Percentiles rank a stretch among this genome's conserved stretches.
These are phyloP conservation scores for Aspergillus neoniger DNA, from an alignment of 2,329 filamentous ascomycete species.

Conservation along the genomic window DNA sequence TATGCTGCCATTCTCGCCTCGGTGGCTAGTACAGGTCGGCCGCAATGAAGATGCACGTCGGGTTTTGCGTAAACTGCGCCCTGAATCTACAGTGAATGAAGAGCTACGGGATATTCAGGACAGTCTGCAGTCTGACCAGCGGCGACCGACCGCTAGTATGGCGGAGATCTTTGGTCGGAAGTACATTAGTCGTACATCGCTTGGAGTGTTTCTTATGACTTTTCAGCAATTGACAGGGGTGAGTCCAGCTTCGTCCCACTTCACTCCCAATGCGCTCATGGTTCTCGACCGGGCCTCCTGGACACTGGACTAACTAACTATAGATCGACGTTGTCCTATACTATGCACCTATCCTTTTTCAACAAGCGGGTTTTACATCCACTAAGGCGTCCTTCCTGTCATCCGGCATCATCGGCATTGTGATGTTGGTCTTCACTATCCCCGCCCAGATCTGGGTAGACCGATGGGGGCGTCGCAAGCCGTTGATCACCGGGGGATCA, in stretches of 20 bases:
- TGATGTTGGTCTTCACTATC: conserved; percentile 33
- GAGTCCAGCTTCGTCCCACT: neutral
- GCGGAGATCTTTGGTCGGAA: conserved; percentile 16
- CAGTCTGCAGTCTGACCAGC: conserved; percentile 19
- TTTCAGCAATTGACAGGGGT: conserved; percentile 21
- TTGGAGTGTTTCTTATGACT: conserved; percentile 18
- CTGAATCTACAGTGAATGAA: neutral
- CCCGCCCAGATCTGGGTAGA: conserved; percentile 34
- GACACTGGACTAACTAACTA: no score
- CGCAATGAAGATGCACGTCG: conserved; percentile 11
- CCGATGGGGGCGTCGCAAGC: conserved; percentile 30
- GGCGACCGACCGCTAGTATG: conserved; percentile 12
- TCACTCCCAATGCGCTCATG: neutral
- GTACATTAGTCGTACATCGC: conserved; percentile 15
- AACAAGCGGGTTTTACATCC: conserved; percentile 29
- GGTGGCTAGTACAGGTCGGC: conserved; percentile 15
- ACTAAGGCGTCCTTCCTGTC: conserved; percentile 29
- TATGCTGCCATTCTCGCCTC: conserved; percentile 17
- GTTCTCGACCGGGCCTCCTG: no score
- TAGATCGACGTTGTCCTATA: conserved; percentile 27
- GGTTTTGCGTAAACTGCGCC: conserved; percentile 6
- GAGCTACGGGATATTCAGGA: conserved; percentile 23
- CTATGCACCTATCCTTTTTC: conserved; percentile 34
- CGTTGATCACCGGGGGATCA: conserved; percentile 29
- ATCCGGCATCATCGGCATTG: conserved; percentile 32